Percentiles rank a stretch among this genome's conserved stretches.
Evolutionary conservation across 257 asterid genomes (phyloP).

Genomic region (Primulina eburnea): DNA sequence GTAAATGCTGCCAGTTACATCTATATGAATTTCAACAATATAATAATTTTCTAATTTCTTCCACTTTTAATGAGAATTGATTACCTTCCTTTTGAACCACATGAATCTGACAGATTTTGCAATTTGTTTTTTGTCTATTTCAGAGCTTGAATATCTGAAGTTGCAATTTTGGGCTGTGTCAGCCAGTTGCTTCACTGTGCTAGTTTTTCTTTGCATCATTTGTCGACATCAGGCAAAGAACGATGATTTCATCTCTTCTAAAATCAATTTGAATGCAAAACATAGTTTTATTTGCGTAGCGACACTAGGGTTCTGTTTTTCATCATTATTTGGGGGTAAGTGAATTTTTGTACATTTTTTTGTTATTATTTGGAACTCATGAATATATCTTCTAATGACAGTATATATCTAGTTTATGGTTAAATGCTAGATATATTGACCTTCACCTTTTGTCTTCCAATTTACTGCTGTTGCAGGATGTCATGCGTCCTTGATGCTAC

Average conservation of each 20-base stretch:
- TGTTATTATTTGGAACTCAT: conserved; percentile 18
- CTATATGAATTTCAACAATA: conserved; percentile 5
- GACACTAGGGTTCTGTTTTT: conserved; percentile 44
- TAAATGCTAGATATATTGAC: conserved; percentile 17
- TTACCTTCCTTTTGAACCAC: conserved; percentile 12
- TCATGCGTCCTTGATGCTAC: conserved; percentile 40
- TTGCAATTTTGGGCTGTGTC: conserved; percentile 79
- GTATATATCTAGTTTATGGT: conserved; percentile 14
- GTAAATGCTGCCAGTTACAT: not conserved
- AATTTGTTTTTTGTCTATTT: conserved; percentile 24
- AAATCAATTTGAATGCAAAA: conserved; percentile 31
- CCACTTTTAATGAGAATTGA: not conserved
- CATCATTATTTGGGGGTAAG: conserved; percentile 48
- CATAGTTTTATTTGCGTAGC: conserved; percentile 40
- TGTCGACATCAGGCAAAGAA: conserved; percentile 37
- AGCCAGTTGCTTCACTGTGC: conserved; percentile 61
- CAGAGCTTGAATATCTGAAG: conserved; percentile 74
- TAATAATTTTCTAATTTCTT: conserved; percentile 1
- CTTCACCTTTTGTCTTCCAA: conserved; percentile 20
- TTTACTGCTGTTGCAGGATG: conserved; percentile 45
- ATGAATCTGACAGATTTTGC: conserved; percentile 14
- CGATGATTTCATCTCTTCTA: conserved; percentile 21
- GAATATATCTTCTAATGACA: conserved; percentile 10
- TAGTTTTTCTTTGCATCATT: conserved; percentile 45
- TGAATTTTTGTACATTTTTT: conserved; percentile 14